Evolutionary conservation across 331 rosid genomes (phyloP).

Genomic region (Pyracantha coccinea): DNA sequence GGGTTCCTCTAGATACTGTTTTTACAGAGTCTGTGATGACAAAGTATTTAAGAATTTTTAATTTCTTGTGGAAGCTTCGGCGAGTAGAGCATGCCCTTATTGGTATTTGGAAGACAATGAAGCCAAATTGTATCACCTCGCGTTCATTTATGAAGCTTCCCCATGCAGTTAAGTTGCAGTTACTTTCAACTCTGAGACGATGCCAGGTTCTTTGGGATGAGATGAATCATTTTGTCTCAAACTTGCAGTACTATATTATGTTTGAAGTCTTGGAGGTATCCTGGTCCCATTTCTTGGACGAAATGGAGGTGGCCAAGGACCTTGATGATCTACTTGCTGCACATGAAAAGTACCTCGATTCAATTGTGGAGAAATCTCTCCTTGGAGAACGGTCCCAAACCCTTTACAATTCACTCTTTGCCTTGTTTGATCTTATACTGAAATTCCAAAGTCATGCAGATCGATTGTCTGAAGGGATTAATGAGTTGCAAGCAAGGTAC

Average conservation of each 20-base stretch:
- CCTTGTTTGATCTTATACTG: slow-evolving; percentile 81
- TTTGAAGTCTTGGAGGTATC: slow-evolving; percentile 96
- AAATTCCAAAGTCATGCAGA: slow-evolving; percentile 82
- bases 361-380: slow-evolving; percentile 88
- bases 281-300: slow-evolving; percentile 73
- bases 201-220: slow-evolving; percentile 98
- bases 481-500: slow-evolving; percentile 91
- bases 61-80: slow-evolving; percentile 94
- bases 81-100: slow-evolving; percentile 94
- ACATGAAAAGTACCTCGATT: slow-evolving; percentile 83
- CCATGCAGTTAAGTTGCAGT: slow-evolving; percentile 54
- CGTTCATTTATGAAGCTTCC: slow-evolving; percentile 73
- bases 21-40: slow-evolving; percentile 95
- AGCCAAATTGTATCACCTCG: slow-evolving; percentile 91
- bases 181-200: slow-evolving; percentile 85
- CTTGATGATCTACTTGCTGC: slow-evolving; percentile 95
- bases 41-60: slow-evolving; percentile 75
- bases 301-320: slow-evolving; percentile 92
- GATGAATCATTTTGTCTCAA: slow-evolving; percentile 94
- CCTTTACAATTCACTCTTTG: slow-evolving; percentile 75
- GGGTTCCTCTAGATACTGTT: slow-evolving; percentile 87
- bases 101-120: slow-evolving; percentile 96
- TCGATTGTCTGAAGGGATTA: slow-evolving; percentile 85
- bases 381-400: slow-evolving; percentile 87
- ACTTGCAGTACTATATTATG: slow-evolving; percentile 94